A percentile compares a stretch with the other conserved stretches of the same genome.
phyloP scores from a whole-genome alignment of 2,329 filamentous ascomycete genomes.

The Fusarium cyanostomum region DNA sequence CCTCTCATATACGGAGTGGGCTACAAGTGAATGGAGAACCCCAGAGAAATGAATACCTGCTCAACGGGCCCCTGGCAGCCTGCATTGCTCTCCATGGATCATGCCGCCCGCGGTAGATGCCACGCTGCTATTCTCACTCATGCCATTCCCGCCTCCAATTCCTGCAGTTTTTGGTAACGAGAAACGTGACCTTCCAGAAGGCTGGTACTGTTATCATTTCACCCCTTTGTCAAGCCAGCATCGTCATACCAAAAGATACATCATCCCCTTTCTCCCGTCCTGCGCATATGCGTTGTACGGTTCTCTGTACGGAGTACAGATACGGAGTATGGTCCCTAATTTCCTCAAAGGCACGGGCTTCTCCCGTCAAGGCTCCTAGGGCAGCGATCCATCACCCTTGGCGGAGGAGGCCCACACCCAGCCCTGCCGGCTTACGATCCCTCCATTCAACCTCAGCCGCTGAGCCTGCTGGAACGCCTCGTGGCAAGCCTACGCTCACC shows the following conservation, averaged over 20 bases:
- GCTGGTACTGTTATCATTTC: conserved; percentile 18
- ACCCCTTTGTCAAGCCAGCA: conserved; percentile 16
- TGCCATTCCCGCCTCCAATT: conserved; percentile 17
- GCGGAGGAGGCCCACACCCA: conserved; percentile 30
- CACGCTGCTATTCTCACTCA: conserved; percentile 1
- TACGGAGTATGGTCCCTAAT: conserved; percentile 31
- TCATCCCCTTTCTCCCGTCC: conserved; percentile 28
- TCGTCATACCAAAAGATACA: conserved; percentile 19
- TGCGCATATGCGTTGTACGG: conserved; percentile 25
- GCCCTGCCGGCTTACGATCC: conserved; percentile 42
- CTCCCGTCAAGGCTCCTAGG: conserved; percentile 14
- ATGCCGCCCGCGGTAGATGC: conserved; percentile 16
- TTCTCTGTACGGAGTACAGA: conserved; percentile 2
- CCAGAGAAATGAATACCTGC: conserved; percentile 26
- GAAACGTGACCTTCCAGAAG: conserved; percentile 23
- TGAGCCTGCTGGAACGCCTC: conserved; percentile 37
- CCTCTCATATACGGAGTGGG: conserved; percentile 13
- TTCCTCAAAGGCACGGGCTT: conserved; percentile 26
- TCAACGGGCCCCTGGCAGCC: conserved; percentile 22
- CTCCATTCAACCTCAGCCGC: conserved; percentile 36
- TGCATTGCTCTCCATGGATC: conserved; percentile 20
- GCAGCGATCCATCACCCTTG: conserved; percentile 26
- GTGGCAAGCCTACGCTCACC: conserved; percentile 30
- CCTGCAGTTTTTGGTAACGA: conserved; percentile 15
- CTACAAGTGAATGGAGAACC: conserved; percentile 18